phyloP scores from a whole-genome alignment of 768 basidiomycete species.

The Calocybe indica region DNA sequence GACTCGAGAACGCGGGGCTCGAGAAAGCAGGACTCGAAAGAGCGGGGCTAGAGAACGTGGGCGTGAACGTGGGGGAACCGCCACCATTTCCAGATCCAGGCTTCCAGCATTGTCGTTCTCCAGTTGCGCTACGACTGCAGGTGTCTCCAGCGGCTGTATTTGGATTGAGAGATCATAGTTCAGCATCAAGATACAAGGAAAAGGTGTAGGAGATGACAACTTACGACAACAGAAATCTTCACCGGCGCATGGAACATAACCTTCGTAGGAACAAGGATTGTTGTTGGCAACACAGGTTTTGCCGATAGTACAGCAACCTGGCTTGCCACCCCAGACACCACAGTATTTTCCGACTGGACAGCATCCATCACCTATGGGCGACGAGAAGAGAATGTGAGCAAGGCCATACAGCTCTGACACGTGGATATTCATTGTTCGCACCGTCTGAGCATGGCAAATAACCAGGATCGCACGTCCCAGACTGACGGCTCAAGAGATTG shows the following conservation, averaged over 20 bases:
- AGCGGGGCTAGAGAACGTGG: too few relatives aligned
- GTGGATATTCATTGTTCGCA: not conserved
- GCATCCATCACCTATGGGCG: conserved; percentile 9
- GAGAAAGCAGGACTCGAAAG: too few relatives aligned
- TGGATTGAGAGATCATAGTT: not conserved
- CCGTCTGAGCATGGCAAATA: conserved; percentile 8
- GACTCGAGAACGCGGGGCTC: too few relatives aligned
- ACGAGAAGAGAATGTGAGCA: not conserved
- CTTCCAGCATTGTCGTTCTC: not conserved
- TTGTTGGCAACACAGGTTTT: conserved; percentile 11
- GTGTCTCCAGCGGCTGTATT: conserved; percentile 10
- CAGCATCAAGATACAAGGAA: not conserved
- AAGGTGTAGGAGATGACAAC: not conserved
- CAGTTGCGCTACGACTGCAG: conserved; percentile 6
- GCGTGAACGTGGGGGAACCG: too few relatives aligned
- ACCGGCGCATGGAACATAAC: conserved; percentile 10
- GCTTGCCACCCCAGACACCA: conserved; percentile 14
- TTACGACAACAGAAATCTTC: conserved; percentile 18
- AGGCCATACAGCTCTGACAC: not conserved
- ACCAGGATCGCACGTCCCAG: conserved; percentile 4
- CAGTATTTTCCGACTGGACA: conserved; percentile 16
- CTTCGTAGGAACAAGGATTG: conserved; percentile 8
- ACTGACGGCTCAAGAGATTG: not conserved
- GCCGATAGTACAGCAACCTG: conserved; percentile 15
- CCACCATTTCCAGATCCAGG: not conserved